phyloP scores from a whole-genome alignment of 768 basidiomycete genomes.

The Lactarius hatsudake region DNA sequence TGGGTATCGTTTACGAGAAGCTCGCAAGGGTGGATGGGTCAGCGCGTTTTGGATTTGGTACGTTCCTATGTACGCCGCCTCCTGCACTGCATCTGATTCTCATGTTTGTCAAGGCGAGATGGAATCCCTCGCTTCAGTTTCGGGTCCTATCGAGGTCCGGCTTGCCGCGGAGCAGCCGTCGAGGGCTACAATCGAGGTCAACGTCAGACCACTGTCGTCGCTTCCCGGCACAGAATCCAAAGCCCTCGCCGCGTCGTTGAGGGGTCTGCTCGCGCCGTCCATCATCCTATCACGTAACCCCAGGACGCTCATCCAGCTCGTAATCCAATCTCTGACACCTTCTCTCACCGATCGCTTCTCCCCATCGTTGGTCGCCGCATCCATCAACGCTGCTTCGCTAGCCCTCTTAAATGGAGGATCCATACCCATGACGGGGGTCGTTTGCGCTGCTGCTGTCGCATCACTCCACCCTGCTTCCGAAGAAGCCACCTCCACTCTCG shows the following conservation, averaged over 20 bases:
- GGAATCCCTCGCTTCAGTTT: conserved; percentile 63
- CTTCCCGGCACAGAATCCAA: conserved; percentile 71
- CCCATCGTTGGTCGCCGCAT: conserved; percentile 48
- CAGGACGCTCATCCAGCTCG: conserved; percentile 73
- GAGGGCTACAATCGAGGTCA: conserved; percentile 72
- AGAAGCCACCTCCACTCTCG: conserved; percentile 33
- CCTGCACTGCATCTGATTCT: conserved; percentile 4
- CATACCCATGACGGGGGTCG: conserved; percentile 71
- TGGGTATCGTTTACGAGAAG: conserved; percentile 52
- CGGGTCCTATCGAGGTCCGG: conserved; percentile 78
- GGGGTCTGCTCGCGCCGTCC: conserved; percentile 55
- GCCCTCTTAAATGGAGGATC: conserved; percentile 69
- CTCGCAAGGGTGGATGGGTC: conserved; percentile 77
- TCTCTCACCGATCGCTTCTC: conserved; percentile 19
- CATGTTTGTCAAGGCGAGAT: conserved; percentile 36
- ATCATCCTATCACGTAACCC: conserved; percentile 67
- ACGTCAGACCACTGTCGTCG: conserved; percentile 64
- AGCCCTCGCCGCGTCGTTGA: conserved; percentile 49
- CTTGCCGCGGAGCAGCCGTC: conserved; percentile 66
- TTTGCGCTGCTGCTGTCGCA: conserved; percentile 64
- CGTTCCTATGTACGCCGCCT: conserved; percentile 25
- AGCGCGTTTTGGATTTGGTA: conserved; percentile 66
- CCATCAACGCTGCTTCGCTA: conserved; percentile 68
- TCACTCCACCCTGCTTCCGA: conserved; percentile 29
- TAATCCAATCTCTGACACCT: conserved; percentile 57